These are phyloP conservation scores for Phytophthora rubi DNA, from an alignment of 352 stramenopile genomes.

Conservation along the genomic window DNA sequence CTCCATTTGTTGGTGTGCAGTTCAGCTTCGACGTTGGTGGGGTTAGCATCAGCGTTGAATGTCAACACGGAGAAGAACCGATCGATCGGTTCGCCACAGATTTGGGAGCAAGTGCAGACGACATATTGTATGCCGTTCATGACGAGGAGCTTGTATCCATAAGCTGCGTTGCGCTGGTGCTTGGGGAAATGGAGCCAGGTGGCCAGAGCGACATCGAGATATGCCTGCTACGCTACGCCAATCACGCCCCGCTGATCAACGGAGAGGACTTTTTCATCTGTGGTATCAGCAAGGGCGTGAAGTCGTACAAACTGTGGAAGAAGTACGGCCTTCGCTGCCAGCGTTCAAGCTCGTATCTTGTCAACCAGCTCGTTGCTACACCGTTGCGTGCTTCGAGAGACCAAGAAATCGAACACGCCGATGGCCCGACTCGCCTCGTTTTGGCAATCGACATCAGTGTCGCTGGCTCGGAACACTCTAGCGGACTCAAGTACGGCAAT, in stretches of 20 bases:
- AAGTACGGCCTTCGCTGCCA: slow-evolving; percentile 60
- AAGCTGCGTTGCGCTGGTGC: slow-evolving; percentile 60
- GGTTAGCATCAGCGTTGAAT: slow-evolving; percentile 46
- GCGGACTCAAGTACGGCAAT: slow-evolving; percentile 51
- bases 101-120: slow-evolving; percentile 38
- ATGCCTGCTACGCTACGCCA: slow-evolving; percentile 73
- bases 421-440: slow-evolving; percentile 39
- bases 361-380: slow-evolving; percentile 56
- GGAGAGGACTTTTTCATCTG: slow-evolving; percentile 65
- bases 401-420: slow-evolving; percentile 6
- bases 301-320: slow-evolving; percentile 55
- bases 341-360: slow-evolving; percentile 39
- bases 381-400: slow-evolving; percentile 30
- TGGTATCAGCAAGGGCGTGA: slow-evolving; percentile 52
- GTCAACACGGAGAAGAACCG: slow-evolving; percentile 43
- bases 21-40: slow-evolving; percentile 62
- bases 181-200: slow-evolving; percentile 21
- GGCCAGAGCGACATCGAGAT: slow-evolving; percentile 52
- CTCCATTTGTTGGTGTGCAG: slow-evolving; percentile 56
- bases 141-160: slow-evolving; percentile 38
- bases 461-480: background rate
- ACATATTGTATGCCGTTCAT: slow-evolving; percentile 54
- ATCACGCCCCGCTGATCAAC: slow-evolving; percentile 75
- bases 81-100: slow-evolving; percentile 70
- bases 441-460: slow-evolving; percentile 66